phyloP scores from a whole-genome alignment of 2,329 filamentous ascomycete species.

The Ophiosphaerella korrae region DNA sequence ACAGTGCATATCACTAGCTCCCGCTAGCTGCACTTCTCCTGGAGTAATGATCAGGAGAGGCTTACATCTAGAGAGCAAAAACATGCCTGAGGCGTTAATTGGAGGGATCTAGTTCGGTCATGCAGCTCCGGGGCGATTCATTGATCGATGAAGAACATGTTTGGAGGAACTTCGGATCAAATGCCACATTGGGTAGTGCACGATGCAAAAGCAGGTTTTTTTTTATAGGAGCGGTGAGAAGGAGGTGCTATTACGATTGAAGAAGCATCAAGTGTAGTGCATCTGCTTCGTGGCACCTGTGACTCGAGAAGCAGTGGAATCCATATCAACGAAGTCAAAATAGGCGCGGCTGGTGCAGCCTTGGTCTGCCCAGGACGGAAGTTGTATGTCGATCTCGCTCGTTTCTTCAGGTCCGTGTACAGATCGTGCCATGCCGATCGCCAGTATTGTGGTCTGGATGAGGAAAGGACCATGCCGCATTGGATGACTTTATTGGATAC shows the following conservation, averaged over 20 bases:
- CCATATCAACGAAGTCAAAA: neutral
- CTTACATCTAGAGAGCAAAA: conserved; percentile 10
- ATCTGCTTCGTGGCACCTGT: too few relatives aligned
- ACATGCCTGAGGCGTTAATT: neutral
- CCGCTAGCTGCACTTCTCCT: conserved; percentile 1
- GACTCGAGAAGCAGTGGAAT: too few relatives aligned
- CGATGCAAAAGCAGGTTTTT: too few relatives aligned
- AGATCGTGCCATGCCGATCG: neutral
- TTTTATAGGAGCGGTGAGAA: too few relatives aligned
- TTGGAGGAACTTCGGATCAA: too few relatives aligned
- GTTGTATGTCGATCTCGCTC: neutral
- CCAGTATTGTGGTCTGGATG: neutral
- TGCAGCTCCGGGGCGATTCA: neutral
- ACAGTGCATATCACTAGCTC: conserved; percentile 21
- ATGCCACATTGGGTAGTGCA: too few relatives aligned
- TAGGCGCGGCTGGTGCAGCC: neutral
- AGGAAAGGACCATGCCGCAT: neutral
- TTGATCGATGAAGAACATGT: too few relatives aligned
- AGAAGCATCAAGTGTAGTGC: too few relatives aligned
- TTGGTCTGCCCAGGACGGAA: neutral
- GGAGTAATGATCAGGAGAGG: too few relatives aligned
- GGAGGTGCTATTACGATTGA: too few relatives aligned
- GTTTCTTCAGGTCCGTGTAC: neutral
- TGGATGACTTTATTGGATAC: neutral
- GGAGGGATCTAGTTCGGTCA: neutral